Conservation (phyloP, 805 yeast species). For the Candida succiphila region DNA sequence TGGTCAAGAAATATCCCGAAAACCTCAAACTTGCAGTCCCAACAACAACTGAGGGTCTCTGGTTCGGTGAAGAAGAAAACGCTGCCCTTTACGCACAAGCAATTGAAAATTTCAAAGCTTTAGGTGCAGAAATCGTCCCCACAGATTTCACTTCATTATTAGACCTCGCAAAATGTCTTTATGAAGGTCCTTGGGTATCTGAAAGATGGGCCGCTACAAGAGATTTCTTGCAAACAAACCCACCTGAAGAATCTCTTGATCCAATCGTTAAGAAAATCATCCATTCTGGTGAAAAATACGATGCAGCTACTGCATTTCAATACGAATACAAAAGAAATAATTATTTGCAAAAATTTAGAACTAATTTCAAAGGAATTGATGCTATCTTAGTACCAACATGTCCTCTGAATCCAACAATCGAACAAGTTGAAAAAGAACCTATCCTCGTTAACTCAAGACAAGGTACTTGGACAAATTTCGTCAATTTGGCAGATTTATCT, state of each 20-base stretch:
- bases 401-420: slow-evolving; percentile 82
- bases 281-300: slow-evolving; percentile 62
- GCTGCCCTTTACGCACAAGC: slow-evolving; percentile 59
- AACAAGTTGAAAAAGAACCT: slow-evolving; percentile 68
- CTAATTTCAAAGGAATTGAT: slow-evolving; percentile 51
- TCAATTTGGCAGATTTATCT: slow-evolving; percentile 85
- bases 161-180: slow-evolving; percentile 76
- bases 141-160: slow-evolving; percentile 69
- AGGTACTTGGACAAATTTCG: slow-evolving; percentile 98
- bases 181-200: slow-evolving; percentile 99
- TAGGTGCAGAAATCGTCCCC: slow-evolving; percentile 50
- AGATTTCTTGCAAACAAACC: slow-evolving; percentile 60
- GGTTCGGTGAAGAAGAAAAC: slow-evolving; percentile 79
- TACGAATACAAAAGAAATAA: slow-evolving; percentile 83
- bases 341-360: slow-evolving; percentile 55
- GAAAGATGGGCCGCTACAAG: slow-evolving; percentile 83
- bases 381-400: slow-evolving; percentile 87
- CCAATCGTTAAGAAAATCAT: slow-evolving; percentile 77
- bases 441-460: slow-evolving; percentile 76
- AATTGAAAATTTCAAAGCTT: slow-evolving; percentile 36
- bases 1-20: slow-evolving; percentile 46
- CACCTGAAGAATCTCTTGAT: slow-evolving; percentile 64
- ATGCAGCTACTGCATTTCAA: slow-evolving; percentile 78
- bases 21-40: slow-evolving; percentile 74
- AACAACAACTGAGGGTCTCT: slow-evolving; percentile 39